Evolutionary conservation across 805 yeast genomes (phyloP).

Genomic region (Candida ipomoeae): DNA sequence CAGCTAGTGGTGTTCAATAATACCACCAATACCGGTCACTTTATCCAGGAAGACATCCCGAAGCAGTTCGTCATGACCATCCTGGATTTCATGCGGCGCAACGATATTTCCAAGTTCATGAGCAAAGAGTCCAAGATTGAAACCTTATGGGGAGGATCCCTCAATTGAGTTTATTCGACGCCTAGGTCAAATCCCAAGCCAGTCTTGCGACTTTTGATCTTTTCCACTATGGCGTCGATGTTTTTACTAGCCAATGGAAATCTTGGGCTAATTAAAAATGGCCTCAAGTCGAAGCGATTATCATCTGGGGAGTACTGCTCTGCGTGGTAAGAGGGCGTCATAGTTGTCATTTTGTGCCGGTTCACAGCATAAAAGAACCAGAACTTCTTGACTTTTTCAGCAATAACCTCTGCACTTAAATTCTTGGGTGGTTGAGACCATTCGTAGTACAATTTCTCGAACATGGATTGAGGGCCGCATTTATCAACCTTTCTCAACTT

Average conservation of each 20-base stretch:
- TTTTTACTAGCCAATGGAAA: conserved; percentile 87
- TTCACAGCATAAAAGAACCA: conserved; percentile 93
- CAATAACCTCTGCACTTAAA: conserved; percentile 77
- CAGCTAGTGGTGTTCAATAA: conserved; percentile 78
- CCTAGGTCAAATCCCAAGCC: conserved; percentile 6
- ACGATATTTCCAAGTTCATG: conserved; percentile 32
- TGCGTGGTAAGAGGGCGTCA: conserved; percentile 96
- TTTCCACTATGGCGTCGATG: conserved; percentile 73
- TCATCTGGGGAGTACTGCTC: conserved; percentile 98
- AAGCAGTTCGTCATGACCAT: conserved; percentile 56
- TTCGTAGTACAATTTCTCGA: conserved; percentile 79
- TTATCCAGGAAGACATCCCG: conserved; percentile 91
- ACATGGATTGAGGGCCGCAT: conserved; percentile 96
- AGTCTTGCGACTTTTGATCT: conserved; percentile 41
- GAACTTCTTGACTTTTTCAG: conserved; percentile 88
- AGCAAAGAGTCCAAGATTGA: conserved; percentile 29
- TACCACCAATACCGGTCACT: conserved; percentile 65
- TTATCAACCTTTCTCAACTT: conserved; percentile 84
- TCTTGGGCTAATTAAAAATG: conserved; percentile 87
- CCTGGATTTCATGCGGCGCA: conserved; percentile 46
- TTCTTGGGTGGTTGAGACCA: conserved; percentile 73
- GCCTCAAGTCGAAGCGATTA: conserved; percentile 91
- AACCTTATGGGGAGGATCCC: conserved; percentile 38
- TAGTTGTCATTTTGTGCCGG: conserved; percentile 95
- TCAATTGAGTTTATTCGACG: conserved; percentile 1